phyloP scores from a whole-genome alignment of 228 moss, liverwort and hornwort genomes.

The Sphagnum fallax region DNA sequence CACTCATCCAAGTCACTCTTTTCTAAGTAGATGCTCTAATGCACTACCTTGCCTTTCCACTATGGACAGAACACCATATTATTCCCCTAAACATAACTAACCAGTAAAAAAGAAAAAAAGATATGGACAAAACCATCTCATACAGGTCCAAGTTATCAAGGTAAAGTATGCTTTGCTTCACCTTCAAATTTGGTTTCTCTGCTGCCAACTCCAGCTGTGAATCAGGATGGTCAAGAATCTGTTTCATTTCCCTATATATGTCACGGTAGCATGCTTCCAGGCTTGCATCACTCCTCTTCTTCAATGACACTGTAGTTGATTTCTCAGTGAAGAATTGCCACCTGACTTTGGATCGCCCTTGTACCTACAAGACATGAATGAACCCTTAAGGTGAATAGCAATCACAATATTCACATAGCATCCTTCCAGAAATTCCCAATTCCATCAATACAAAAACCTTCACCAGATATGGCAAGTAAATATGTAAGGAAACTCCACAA shows the following conservation, averaged over 20 bases:
- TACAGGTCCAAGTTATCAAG: too few species aligned
- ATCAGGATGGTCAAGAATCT: constrained; percentile 62
- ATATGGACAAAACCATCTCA: too few species aligned
- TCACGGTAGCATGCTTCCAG: constrained; percentile 76
- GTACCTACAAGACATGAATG: constrained; percentile 10
- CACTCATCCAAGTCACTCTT: too few species aligned
- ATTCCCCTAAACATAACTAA: too few species aligned
- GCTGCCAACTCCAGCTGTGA: constrained; percentile 29
- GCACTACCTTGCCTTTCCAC: too few species aligned
- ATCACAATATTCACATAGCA: too few species aligned
- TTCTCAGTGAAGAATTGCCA: constrained; percentile 59
- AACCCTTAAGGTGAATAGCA: too few species aligned
- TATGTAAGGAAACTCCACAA: neutral
- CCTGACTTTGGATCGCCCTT: constrained; percentile 48
- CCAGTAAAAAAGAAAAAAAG: too few species aligned
- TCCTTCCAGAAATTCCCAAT: neutral
- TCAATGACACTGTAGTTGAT: constrained; percentile 55
- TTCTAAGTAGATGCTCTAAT: too few species aligned
- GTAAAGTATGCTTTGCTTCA: constrained; percentile 3
- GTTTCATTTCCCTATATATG: constrained; percentile 64
- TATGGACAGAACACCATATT: too few species aligned
- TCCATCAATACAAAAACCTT: neutral
- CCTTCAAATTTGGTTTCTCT: constrained; percentile 49
- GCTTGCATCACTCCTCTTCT: constrained; percentile 64
- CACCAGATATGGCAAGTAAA: neutral